Evolutionary conservation across 768 basidiomycete genomes (phyloP).

Genomic region (Tephrocybe sp.): DNA sequence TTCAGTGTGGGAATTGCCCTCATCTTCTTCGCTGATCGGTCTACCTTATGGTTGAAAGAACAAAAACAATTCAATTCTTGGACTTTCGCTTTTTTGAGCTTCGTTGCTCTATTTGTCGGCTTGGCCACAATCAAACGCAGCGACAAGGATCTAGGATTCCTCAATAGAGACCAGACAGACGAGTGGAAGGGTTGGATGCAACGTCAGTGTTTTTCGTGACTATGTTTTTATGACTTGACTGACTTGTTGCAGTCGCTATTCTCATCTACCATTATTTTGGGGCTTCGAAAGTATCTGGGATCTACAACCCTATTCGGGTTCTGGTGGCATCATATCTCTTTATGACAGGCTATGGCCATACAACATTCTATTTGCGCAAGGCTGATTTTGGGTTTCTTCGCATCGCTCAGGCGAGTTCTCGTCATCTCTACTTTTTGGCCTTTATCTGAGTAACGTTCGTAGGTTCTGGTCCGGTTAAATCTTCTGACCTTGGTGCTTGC

Average conservation of each 20-base stretch:
- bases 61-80: conserved; percentile 78
- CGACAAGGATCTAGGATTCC: conserved; percentile 83
- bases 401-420: conserved; percentile 57
- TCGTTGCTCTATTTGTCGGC: conserved; percentile 55
- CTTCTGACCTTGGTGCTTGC: conserved; percentile 77
- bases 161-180: conserved; percentile 91
- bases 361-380: conserved; percentile 85
- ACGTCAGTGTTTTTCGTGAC: conserved; percentile 43
- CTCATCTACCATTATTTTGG: conserved; percentile 92
- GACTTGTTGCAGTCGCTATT: conserved; percentile 59
- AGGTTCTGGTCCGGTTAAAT: conserved; percentile 82
- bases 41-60: conserved; percentile 83
- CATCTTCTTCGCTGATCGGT: conserved; percentile 81
- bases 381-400: conserved; percentile 81
- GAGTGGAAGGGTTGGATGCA: conserved; percentile 99
- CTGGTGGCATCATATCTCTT: conserved; percentile 88
- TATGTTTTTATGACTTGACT: conserved; percentile 6
- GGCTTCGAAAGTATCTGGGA: conserved; percentile 88
- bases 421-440: not conserved
- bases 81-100: conserved; percentile 60
- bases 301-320: conserved; percentile 88
- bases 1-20: conserved; percentile 67
- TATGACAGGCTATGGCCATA: conserved; percentile 93
- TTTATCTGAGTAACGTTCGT: conserved; percentile 8
- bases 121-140: conserved; percentile 61